Conservation (phyloP, 2,329 filamentous ascomycete species). For the Corynespora cassiicola region DNA sequence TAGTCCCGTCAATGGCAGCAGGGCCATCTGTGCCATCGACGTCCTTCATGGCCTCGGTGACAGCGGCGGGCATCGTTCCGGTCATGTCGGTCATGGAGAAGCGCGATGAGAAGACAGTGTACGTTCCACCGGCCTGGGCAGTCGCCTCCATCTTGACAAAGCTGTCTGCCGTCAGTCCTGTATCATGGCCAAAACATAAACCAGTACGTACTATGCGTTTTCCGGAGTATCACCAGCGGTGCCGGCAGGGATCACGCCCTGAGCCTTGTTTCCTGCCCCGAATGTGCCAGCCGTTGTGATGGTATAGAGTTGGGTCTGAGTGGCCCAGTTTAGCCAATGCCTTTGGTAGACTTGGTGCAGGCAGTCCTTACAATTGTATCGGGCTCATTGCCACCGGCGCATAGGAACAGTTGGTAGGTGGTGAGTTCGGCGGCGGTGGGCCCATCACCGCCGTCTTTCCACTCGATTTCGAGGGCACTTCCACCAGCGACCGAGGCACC, state of each 20-base stretch:
- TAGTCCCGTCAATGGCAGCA: constrained; percentile 25
- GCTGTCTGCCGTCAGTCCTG: too few relatives aligned
- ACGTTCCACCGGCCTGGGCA: constrained; percentile 59
- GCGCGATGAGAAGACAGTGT: constrained; percentile 66
- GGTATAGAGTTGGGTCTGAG: constrained; percentile 49
- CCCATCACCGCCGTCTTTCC: constrained; percentile 61
- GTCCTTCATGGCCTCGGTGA: constrained; percentile 47
- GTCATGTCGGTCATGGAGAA: constrained; percentile 72
- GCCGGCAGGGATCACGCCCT: constrained; percentile 32
- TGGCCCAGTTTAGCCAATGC: constrained; percentile 1
- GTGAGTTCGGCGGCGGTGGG: constrained; percentile 59
- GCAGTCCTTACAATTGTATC: constrained; percentile 56
- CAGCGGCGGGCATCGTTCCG: constrained; percentile 59
- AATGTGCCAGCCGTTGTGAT: constrained; percentile 56
- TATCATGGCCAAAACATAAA: not conserved
- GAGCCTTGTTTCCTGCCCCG: constrained; percentile 49
- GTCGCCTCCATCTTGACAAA: constrained; percentile 60
- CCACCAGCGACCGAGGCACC: constrained; percentile 59
- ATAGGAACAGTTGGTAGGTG: constrained; percentile 65
- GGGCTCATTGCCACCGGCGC: constrained; percentile 64
- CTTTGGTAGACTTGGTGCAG: not conserved
- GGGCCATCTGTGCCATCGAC: constrained; percentile 38
- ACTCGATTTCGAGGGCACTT: constrained; percentile 60
- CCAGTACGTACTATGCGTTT: constrained; percentile 62
- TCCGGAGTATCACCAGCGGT: constrained; percentile 40